Evolutionary conservation across 78 protist genomes (phyloP), one percentile per base, ranked within the genome.

Genomic region (Tieghemostelium lacteum): DNA sequence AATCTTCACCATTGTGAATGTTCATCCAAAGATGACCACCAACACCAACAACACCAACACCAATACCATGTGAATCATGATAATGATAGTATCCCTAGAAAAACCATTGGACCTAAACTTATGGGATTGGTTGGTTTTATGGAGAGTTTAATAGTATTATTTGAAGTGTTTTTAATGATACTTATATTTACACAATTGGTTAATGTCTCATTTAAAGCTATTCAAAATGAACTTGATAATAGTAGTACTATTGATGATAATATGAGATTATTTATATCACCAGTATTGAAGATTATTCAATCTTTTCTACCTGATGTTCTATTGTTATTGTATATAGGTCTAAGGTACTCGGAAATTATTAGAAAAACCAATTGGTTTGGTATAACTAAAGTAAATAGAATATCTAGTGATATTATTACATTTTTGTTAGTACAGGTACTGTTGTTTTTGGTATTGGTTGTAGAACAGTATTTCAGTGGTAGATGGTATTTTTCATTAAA

Each of bases 401-500:
- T 70, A 3, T 5, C 52, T n/a, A 70, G 37, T 70, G 29, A 70
- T 49, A 70, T 19, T 12, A 22, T 49, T 50, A 50, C 12, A 8
- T 70, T 70, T 50, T 50, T 70, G n/a, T 16, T 52, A 40, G 24
- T 70, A 7, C 55, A 70, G 20, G 1, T 49, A 1, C 14, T 70
- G 5, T 28, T 70, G 19, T 70, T 70, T 49, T 16, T 31, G 0
- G 6, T 42, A 7, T 36, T 50, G 5, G 5, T 70, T 29, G 26
- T 70, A 4, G 40, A 50, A 29, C 76, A 70, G 29, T 70, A 70
- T 33, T 7, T 28, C 12, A 29, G 28, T 24, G 29, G 31, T 50
- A 4, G 5, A 22, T 70, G 76, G 76, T 70, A 49, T 70, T 70
- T 70, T 31, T 34, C 29, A n/a, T 70, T 70, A 14, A 31, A 52